A percentile compares a stretch with the other conserved stretches of the same genome.
Conservation (phyloP, 2,329 filamentous ascomycete species). For the Paradendryphiella salina region DNA sequence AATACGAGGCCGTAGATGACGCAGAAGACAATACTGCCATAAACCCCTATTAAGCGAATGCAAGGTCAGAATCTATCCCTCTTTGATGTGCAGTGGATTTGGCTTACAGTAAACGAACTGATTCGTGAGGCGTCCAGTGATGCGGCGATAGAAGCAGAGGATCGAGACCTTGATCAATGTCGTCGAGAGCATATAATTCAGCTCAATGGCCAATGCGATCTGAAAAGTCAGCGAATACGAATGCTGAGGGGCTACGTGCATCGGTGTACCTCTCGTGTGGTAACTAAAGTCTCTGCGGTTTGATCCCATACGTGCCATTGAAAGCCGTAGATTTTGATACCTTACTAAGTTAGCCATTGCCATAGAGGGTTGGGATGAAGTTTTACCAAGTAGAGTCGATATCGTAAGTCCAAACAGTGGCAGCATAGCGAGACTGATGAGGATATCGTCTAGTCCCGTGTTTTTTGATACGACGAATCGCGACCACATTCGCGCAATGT, state of each 20-base stretch:
- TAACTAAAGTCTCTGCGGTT: conserved; percentile 25
- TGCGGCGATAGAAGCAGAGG: conserved; percentile 49
- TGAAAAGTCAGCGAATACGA: conserved; percentile 14
- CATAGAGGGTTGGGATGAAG: too few species aligned
- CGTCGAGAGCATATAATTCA: conserved; percentile 38
- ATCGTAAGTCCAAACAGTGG: conserved; percentile 40
- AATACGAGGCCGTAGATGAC: conserved; percentile 47
- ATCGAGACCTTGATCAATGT: conserved; percentile 42
- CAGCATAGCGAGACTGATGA: conserved; percentile 52
- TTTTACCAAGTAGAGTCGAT: conserved; percentile 33
- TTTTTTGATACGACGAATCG: conserved; percentile 52
- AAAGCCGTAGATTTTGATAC: conserved; percentile 34
- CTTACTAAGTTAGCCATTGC: conserved; percentile 24
- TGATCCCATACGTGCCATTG: conserved; percentile 44
- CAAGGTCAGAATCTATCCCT: background rate
- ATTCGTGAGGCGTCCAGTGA: conserved; percentile 44
- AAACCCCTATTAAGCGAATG: conserved; percentile 24
- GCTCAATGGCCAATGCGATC: conserved; percentile 38
- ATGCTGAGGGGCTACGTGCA: background rate
- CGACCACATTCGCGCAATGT: conserved; percentile 53
- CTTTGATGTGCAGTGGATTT: background rate
- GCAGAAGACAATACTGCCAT: conserved; percentile 46
- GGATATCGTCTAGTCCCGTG: conserved; percentile 53
- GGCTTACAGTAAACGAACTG: conserved; percentile 42
- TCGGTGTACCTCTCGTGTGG: conserved; percentile 28